A percentile compares a stretch with the other conserved stretches of the same genome.
Conservation (phyloP, 2,329 filamentous ascomycete genomes). For the Trichothecium sympodiale region DNA sequence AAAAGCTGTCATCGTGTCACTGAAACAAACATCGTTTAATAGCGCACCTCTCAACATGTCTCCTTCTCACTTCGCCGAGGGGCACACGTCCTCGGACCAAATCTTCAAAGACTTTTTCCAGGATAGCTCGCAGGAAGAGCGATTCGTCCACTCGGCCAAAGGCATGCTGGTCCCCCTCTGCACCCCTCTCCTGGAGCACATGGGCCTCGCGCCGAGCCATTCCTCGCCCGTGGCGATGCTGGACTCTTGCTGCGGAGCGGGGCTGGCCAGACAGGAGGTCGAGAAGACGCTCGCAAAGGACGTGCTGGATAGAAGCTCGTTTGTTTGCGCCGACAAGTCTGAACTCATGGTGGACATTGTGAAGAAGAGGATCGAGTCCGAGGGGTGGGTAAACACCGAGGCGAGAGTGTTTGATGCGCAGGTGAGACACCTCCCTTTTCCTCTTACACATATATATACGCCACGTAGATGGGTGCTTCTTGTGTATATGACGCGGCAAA, state of each 20-base stretch:
- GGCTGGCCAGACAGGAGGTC: constrained; percentile 34
- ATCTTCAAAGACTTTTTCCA: constrained; percentile 8
- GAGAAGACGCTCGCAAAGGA: constrained; percentile 25
- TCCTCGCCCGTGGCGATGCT: constrained; percentile 26
- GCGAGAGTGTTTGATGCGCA: constrained; percentile 33
- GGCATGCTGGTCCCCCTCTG: constrained; percentile 10
- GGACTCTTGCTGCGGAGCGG: constrained; percentile 43
- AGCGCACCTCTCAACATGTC: too few relatives aligned
- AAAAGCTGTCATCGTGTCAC: too few relatives aligned
- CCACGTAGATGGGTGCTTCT: too few relatives aligned
- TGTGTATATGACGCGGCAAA: too few relatives aligned
- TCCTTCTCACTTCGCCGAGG: too few relatives aligned
- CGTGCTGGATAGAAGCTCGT: constrained; percentile 28
- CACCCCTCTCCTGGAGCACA: constrained; percentile 12
- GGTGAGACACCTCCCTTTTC: constrained; percentile 16
- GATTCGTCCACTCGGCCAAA: constrained; percentile 6
- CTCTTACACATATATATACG: too few relatives aligned
- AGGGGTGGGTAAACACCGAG: constrained; percentile 35
- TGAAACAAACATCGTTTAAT: too few relatives aligned
- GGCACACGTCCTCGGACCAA: too few relatives aligned
- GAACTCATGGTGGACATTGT: constrained; percentile 28
- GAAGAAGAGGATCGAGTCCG: constrained; percentile 22
- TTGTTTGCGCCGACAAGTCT: constrained; percentile 39
- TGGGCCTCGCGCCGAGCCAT: constrained; percentile 10
- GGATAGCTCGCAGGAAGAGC: constrained; percentile 4